Conservation (phyloP, 2,329 filamentous ascomycete species). For the Cordyceps fumosorosea region DNA sequence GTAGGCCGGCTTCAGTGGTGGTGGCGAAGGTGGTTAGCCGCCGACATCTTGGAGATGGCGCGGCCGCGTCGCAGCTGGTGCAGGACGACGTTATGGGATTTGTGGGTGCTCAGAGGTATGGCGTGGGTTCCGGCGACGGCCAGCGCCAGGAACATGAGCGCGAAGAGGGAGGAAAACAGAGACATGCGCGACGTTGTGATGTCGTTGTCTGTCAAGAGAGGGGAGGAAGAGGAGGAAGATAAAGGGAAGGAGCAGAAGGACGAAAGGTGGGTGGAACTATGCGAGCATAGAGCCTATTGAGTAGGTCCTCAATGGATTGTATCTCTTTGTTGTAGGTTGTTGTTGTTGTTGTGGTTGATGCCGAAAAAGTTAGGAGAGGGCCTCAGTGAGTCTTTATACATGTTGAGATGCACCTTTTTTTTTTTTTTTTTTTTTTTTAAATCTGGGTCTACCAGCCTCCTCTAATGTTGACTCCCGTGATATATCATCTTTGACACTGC, state of each 20-base stretch:
- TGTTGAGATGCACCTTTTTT: neutral
- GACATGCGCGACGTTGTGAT: neutral
- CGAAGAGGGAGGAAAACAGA: constrained; percentile 6
- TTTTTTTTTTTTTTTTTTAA: too few relatives aligned
- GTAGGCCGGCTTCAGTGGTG: neutral
- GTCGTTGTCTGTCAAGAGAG: neutral
- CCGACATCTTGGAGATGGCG: constrained; percentile 6
- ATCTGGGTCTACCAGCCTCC: neutral
- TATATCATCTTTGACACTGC: neutral
- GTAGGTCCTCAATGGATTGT: neutral
- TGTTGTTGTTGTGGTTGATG: neutral
- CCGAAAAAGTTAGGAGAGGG: neutral
- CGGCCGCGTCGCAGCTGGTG: constrained; percentile 7
- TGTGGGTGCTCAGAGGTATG: neutral
- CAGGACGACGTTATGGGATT: neutral
- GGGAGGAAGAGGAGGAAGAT: too few relatives aligned
- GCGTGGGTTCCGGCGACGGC: constrained; percentile 1
- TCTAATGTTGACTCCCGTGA: neutral
- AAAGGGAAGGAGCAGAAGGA: too few relatives aligned
- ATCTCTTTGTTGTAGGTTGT: neutral
- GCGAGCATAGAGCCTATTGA: too few relatives aligned
- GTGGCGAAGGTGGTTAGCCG: neutral
- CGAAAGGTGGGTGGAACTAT: too few relatives aligned
- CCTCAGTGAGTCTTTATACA: neutral
- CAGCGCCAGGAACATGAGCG: constrained; percentile 3